Evolutionary conservation across 768 basidiomycete genomes (phyloP).

Genomic region (Amanita pallidorosea): DNA sequence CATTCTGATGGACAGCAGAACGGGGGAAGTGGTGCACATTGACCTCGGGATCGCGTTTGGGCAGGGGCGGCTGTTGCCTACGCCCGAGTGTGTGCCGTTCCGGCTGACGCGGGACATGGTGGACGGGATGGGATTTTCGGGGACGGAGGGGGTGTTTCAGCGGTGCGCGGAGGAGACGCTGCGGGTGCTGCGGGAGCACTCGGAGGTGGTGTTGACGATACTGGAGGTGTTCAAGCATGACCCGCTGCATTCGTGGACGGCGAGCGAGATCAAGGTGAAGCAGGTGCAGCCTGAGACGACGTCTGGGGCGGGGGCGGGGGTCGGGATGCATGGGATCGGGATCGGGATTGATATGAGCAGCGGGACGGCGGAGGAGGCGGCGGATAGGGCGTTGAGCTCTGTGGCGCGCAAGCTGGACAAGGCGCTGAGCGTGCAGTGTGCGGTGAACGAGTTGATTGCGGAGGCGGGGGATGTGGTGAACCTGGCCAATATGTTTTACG

Average conservation of each 20-base stretch:
- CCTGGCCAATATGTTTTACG: conserved; percentile 67
- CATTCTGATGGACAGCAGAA: conserved; percentile 74
- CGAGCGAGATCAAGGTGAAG: conserved; percentile 65
- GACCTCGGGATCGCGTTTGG: conserved; percentile 97
- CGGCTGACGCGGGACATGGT: conserved; percentile 90
- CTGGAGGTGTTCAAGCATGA: conserved; percentile 96
- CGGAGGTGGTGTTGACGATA: conserved; percentile 86
- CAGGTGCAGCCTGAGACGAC: conserved; percentile 39
- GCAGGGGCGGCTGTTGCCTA: conserved; percentile 67
- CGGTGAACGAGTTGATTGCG: conserved; percentile 86
- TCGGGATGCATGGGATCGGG: conserved; percentile 20
- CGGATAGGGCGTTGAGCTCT: conserved; percentile 76
- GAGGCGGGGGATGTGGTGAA: conserved; percentile 74
- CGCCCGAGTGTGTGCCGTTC: conserved; percentile 91
- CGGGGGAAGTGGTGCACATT: conserved; percentile 90
- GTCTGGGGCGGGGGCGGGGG: conserved; percentile 7
- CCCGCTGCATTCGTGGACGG: conserved; percentile 88
- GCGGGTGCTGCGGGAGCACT: conserved; percentile 77
- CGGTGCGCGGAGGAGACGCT: conserved; percentile 92
- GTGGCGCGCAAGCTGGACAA: conserved; percentile 80
- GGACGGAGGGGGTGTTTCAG: conserved; percentile 90
- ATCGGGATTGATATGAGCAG: conserved; percentile 55
- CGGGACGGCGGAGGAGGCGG: conserved; percentile 70
- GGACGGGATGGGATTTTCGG: conserved; percentile 86
- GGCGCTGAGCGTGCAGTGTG: conserved; percentile 82